Conservation (phyloP, 352 stramenopile genomes). For the Globisporangium cederbergense region DNA sequence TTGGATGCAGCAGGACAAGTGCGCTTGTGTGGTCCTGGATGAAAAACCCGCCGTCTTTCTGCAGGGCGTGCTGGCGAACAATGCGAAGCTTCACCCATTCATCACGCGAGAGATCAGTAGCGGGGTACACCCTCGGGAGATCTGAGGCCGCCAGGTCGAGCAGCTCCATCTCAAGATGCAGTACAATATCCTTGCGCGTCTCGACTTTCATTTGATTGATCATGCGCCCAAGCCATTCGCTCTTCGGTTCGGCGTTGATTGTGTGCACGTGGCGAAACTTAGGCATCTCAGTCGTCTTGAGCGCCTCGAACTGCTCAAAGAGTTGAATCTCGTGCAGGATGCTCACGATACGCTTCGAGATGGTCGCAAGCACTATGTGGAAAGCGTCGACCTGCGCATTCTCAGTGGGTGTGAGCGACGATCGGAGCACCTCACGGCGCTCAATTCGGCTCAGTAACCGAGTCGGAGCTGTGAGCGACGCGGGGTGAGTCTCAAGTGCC, state of each 20-base stretch:
- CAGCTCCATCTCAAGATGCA: constrained; percentile 62
- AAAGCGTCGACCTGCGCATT: constrained; percentile 65
- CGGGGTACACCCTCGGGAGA: constrained; percentile 16
- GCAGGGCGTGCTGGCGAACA: constrained; percentile 41
- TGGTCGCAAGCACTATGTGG: constrained; percentile 38
- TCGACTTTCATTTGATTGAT: constrained; percentile 59
- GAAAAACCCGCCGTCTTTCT: constrained; percentile 45
- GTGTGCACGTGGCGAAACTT: constrained; percentile 53
- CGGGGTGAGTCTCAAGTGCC: constrained; percentile 9
- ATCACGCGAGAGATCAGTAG: constrained; percentile 24
- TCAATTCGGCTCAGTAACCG: constrained; percentile 35
- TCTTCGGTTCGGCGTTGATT: constrained; percentile 39
- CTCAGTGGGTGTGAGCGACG: constrained; percentile 46
- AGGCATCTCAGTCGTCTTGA: constrained; percentile 39
- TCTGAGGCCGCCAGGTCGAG: constrained; percentile 42
- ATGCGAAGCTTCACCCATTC: constrained; percentile 49
- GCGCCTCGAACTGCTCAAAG: constrained; percentile 58
- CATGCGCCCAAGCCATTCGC: constrained; percentile 45
- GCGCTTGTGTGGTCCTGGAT: constrained; percentile 43
- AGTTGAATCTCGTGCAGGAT: constrained; percentile 53
- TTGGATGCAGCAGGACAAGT: constrained; percentile 31
- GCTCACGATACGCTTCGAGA: constrained; percentile 53
- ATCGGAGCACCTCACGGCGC: constrained; percentile 42
- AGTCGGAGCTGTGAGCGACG: constrained; percentile 12
- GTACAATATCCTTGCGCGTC: constrained; percentile 50